Evolutionary conservation across 805 yeast species (phyloP).

Genomic region (Sugiyamaella americana): DNA sequence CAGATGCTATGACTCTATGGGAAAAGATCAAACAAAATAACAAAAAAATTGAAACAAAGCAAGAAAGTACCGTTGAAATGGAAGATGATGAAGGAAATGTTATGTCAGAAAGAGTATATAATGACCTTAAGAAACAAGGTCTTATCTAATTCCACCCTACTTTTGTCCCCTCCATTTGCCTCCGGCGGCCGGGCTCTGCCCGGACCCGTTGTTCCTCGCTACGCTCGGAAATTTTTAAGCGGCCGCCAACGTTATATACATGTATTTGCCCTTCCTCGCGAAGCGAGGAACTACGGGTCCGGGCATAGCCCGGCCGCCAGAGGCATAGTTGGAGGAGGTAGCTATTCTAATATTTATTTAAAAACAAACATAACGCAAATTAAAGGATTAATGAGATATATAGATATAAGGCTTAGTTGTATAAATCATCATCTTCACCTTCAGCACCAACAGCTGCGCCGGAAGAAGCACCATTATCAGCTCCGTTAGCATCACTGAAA

Average conservation of each 20-base stretch:
- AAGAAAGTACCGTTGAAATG: conserved; percentile 63
- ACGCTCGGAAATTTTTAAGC: too few relatives aligned
- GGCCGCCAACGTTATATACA: too few relatives aligned
- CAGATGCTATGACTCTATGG: conserved; percentile 60
- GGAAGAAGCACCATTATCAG: conserved; percentile 38
- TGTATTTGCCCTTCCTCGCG: neutral
- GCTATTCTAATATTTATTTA: too few relatives aligned
- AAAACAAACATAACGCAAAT: too few relatives aligned
- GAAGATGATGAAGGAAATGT: conserved; percentile 94
- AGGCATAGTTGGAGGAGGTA: neutral
- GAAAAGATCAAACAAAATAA: conserved; percentile 37
- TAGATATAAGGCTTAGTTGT: conserved; percentile 35
- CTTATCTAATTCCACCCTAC: neutral
- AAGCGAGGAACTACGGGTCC: neutral
- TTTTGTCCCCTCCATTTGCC: neutral
- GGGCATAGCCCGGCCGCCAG: neutral
- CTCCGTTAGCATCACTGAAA: conserved; percentile 51
- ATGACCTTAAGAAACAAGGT: conserved; percentile 85
- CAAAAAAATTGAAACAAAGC: conserved; percentile 36
- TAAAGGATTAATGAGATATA: neutral
- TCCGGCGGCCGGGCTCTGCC: neutral
- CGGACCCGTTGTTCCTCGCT: neutral
- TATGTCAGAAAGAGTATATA: conserved; percentile 74
- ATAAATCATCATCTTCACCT: conserved; percentile 62
- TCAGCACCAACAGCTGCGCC: conserved; percentile 46